A percentile compares a stretch with the other conserved stretches of the same genome.
Evolutionary conservation across 73 alveolate genomes (phyloP).

Genomic region (Symbiodinium natans): DNA sequence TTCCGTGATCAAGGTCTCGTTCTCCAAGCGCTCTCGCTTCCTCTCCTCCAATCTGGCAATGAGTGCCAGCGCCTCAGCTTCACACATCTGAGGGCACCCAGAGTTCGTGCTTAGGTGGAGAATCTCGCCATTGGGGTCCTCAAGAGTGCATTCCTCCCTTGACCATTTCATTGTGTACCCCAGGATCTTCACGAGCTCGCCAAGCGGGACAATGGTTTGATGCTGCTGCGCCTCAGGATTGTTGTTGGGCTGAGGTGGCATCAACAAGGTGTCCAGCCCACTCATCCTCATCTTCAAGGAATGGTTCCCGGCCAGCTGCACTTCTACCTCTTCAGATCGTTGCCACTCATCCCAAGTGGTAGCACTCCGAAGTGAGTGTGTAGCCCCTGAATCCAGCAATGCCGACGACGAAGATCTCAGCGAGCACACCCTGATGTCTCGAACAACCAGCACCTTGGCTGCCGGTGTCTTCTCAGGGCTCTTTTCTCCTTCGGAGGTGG

Average conservation of each 20-base stretch:
- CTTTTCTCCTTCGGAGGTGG: no score
- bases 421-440: no score
- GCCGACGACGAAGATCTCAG: no score
- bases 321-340: not conserved
- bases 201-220: not conserved
- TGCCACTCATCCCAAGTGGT: not conserved
- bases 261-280: not conserved
- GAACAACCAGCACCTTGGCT: no score
- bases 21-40: not conserved
- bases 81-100: not conserved
- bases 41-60: not conserved
- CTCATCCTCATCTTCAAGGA: not conserved
- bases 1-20: no score
- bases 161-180: not conserved
- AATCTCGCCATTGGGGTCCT: not conserved
- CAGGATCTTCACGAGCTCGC: not conserved
- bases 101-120: not conserved
- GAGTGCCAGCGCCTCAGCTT: not conserved
- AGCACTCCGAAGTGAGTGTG: not conserved
- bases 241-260: no score
- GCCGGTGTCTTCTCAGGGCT: no score
- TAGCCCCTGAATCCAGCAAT: constrained; percentile 3
- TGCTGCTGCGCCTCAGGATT: no score
- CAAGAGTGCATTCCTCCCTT: not conserved
- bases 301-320: not conserved